These are phyloP conservation scores for Globisporangium spinosum DNA, from an alignment of 352 stramenopile species.

Conservation along the genomic window DNA sequence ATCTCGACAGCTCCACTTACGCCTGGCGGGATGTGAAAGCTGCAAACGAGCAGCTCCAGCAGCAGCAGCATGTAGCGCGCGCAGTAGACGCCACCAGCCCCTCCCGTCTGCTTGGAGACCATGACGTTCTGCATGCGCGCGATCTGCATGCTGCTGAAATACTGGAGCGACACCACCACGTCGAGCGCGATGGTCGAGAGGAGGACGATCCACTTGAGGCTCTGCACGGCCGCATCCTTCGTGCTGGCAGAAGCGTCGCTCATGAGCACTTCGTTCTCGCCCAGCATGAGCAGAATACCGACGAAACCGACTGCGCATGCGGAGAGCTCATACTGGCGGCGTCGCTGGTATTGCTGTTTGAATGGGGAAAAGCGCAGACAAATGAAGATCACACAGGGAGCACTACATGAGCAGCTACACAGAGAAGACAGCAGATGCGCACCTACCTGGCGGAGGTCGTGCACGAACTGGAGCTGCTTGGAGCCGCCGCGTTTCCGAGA, in stretches of 20 bases:
- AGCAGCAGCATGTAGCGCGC: slow-evolving; percentile 30
- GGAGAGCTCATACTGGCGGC: slow-evolving; percentile 47
- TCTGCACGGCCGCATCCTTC: slow-evolving; percentile 13
- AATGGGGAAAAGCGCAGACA: not conserved
- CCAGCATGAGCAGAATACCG: slow-evolving; percentile 62
- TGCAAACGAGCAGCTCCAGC: slow-evolving; percentile 56
- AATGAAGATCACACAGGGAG: not conserved
- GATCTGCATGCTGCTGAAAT: slow-evolving; percentile 41
- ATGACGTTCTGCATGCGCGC: slow-evolving; percentile 50
- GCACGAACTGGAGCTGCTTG: slow-evolving; percentile 24
- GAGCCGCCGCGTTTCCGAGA: slow-evolving; percentile 2
- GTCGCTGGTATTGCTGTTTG: slow-evolving; percentile 43
- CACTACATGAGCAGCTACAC: not conserved
- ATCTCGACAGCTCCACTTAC: slow-evolving; percentile 38
- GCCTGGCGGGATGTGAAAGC: slow-evolving; percentile 61
- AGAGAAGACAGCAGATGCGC: not conserved
- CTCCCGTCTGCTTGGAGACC: slow-evolving; percentile 17
- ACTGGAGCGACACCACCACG: slow-evolving; percentile 46
- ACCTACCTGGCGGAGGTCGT: slow-evolving; percentile 16
- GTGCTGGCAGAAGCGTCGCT: slow-evolving; percentile 4
- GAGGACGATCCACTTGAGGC: slow-evolving; percentile 37
- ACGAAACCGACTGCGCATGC: slow-evolving; percentile 40
- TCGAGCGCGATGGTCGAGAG: slow-evolving; percentile 41
- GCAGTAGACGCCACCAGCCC: slow-evolving; percentile 21
- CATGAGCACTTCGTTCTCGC: slow-evolving; percentile 56